Evolutionary conservation across 169 alveolate genomes (phyloP).

Genomic region (Cryptosporidium viatorum): DNA sequence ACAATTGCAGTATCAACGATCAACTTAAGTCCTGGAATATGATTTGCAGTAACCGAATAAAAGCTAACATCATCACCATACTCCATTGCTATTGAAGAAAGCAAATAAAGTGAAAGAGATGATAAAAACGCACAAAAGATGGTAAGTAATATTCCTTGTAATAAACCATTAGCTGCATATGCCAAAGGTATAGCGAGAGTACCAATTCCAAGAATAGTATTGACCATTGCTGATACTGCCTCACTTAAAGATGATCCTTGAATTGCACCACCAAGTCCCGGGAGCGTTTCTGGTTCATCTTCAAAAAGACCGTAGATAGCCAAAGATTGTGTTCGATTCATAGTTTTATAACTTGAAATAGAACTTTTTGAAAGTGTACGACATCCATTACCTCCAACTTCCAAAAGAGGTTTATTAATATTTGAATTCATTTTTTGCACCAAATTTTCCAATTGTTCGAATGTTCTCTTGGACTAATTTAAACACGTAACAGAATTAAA

Average conservation of each 20-base stretch:
- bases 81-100: constrained; percentile 54
- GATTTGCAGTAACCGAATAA: constrained; percentile 57
- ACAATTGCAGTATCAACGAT: constrained; percentile 71
- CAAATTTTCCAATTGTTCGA: background rate
- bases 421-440: constrained; percentile 6
- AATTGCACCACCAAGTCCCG: constrained; percentile 74
- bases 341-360: constrained; percentile 51
- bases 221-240: constrained; percentile 68
- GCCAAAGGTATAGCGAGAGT: constrained; percentile 72
- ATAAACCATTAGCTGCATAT: constrained; percentile 69
- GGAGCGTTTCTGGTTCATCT: constrained; percentile 73
- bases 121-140: constrained; percentile 55
- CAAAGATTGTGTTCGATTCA: constrained; percentile 70
- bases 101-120: constrained; percentile 64
- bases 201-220: constrained; percentile 76
- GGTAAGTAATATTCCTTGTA: constrained; percentile 51
- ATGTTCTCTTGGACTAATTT: background rate
- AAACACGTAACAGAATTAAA: background rate
- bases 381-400: background rate
- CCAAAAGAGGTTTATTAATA: constrained; percentile 20
- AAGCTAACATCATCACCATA: constrained; percentile 75
- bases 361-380: constrained; percentile 40
- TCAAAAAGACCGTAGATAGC: constrained; percentile 72
- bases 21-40: constrained; percentile 62
- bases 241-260: constrained; percentile 72